Percentiles rank a stretch among this genome's conserved stretches.
phyloP scores from a whole-genome alignment of 2,329 filamentous ascomycete genomes.

The Xylariaceae sp. region DNA sequence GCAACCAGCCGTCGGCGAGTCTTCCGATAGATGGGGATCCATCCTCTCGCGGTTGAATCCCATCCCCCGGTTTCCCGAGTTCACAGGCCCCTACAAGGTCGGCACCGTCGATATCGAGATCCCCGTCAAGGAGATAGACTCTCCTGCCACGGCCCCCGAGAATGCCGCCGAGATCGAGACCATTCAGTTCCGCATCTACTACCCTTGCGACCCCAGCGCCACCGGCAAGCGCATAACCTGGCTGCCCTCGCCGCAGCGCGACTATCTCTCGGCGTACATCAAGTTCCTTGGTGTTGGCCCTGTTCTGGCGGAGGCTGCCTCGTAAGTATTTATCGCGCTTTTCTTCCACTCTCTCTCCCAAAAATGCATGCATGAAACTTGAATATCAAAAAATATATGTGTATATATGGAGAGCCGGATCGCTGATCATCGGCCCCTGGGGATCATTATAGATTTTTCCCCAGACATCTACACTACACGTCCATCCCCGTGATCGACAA shows the following conservation, averaged over 20 bases:
- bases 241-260: slow-evolving; percentile 71
- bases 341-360: not conserved
- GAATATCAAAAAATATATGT: too few relatives aligned
- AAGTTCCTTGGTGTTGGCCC: slow-evolving; percentile 65
- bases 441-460: slow-evolving; percentile 49
- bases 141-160: slow-evolving; percentile 49
- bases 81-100: slow-evolving; percentile 72
- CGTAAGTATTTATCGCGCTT: slow-evolving; percentile 43
- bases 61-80: slow-evolving; percentile 66
- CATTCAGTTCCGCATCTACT: slow-evolving; percentile 76
- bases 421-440: slow-evolving; percentile 7
- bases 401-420: not conserved
- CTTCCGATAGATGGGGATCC: slow-evolving; percentile 38
- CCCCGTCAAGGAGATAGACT: slow-evolving; percentile 55
- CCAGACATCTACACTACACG: slow-evolving; percentile 67
- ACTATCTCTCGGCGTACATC: slow-evolving; percentile 69
- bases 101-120: slow-evolving; percentile 79
- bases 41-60: slow-evolving; percentile 58
- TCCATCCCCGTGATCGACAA: slow-evolving; percentile 69
- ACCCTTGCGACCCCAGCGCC: slow-evolving; percentile 57
- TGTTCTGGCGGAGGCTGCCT: slow-evolving; percentile 53
- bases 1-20: slow-evolving; percentile 19
- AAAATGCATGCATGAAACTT: not conserved
- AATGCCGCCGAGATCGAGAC: slow-evolving; percentile 59
- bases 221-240: slow-evolving; percentile 61